Evolutionary conservation across 805 yeast species (phyloP).

Genomic region (Diddensiella caesifluorescens): DNA sequence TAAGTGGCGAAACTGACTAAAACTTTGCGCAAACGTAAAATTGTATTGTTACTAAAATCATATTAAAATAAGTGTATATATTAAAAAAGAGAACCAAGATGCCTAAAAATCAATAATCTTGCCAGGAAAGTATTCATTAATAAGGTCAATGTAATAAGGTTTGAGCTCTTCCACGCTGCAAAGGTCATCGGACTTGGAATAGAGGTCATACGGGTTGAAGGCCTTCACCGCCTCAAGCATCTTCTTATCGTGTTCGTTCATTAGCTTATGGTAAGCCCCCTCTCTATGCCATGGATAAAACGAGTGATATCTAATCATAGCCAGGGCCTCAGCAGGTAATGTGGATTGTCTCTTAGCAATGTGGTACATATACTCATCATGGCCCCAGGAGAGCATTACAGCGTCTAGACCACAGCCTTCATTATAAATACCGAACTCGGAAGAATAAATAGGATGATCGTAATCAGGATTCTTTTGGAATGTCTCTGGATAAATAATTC

Average conservation of each 20-base stretch:
- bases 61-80: too few relatives aligned
- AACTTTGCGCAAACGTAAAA: too few relatives aligned
- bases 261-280: slow-evolving; percentile 56
- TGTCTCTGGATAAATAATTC: slow-evolving; percentile 55
- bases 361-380: slow-evolving; percentile 73
- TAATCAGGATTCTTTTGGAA: slow-evolving; percentile 58
- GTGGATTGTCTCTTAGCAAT: slow-evolving; percentile 59
- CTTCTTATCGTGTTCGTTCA: slow-evolving; percentile 57
- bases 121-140: slow-evolving; percentile 61
- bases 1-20: too few relatives aligned
- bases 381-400: slow-evolving; percentile 75
- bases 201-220: slow-evolving; percentile 63
- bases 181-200: slow-evolving; percentile 52
- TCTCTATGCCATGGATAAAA: slow-evolving; percentile 77
- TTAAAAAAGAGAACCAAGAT: not conserved
- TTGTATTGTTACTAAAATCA: too few relatives aligned
- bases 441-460: slow-evolving; percentile 56
- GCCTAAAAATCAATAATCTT: slow-evolving; percentile 49
- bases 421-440: slow-evolving; percentile 62
- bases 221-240: slow-evolving; percentile 60
- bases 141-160: slow-evolving; percentile 55
- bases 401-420: slow-evolving; percentile 61
- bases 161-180: slow-evolving; percentile 48
- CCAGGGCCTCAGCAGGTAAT: slow-evolving; percentile 60
- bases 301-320: slow-evolving; percentile 71